phyloP scores from a whole-genome alignment of 1,284 basidiomycete genomes.

The Amylostereum chailletii region DNA sequence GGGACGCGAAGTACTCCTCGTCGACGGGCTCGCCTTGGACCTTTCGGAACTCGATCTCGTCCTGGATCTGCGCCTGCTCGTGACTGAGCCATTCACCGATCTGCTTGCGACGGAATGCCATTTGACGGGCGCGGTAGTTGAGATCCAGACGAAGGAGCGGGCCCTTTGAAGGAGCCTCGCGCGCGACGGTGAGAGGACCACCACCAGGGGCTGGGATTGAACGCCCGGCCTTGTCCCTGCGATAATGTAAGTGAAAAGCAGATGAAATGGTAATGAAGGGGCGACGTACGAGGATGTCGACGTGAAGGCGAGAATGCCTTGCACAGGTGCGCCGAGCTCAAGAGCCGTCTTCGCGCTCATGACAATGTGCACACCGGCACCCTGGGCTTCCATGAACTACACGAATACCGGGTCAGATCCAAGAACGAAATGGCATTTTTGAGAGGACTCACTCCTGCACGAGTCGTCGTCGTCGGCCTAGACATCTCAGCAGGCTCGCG shows the following conservation, averaged over 20 bases:
- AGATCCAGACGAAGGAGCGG: conserved; percentile 74
- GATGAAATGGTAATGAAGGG: conserved; percentile 4
- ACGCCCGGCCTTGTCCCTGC: conserved; percentile 88
- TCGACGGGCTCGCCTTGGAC: conserved; percentile 45
- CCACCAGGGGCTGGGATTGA: conserved; percentile 91
- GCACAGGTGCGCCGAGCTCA: conserved; percentile 89
- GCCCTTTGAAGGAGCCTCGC: conserved; percentile 71
- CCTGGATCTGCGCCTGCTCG: conserved; percentile 76
- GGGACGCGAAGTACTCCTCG: conserved; percentile 63
- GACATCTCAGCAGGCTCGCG: conserved; percentile 99
- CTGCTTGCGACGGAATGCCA: conserved; percentile 88
- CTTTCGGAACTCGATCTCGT: conserved; percentile 64
- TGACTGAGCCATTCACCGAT: conserved; percentile 90
- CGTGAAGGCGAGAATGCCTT: conserved; percentile 90
- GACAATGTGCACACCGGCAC: conserved; percentile 92
- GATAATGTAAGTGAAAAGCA: conserved; percentile 11
- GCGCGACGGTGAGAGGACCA: conserved; percentile 81
- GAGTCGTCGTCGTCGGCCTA: conserved; percentile 91
- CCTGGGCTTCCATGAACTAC: conserved; percentile 96
- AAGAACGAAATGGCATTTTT: neutral
- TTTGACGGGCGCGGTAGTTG: conserved; percentile 84
- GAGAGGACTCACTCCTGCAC: conserved; percentile 66
- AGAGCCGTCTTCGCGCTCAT: conserved; percentile 96
- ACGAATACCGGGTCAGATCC: conserved; percentile 10
- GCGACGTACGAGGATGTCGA: conserved; percentile 84